Conservation (phyloP, 2,329 filamentous ascomycete genomes). For the Fusarium drepaniforme region DNA sequence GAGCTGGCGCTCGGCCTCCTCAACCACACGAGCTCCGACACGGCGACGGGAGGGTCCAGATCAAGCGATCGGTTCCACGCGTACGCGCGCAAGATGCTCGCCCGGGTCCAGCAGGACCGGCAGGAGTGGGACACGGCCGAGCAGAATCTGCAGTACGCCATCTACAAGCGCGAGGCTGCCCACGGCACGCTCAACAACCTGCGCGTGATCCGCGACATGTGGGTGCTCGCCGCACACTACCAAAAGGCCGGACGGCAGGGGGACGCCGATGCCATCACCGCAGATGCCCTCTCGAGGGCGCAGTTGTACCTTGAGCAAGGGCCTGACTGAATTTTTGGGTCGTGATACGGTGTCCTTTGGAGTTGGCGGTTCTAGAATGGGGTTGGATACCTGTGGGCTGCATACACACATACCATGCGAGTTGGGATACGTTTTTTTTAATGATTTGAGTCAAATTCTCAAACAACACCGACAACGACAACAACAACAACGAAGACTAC, state of each 20-base stretch:
- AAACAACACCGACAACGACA: not conserved
- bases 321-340: conserved; percentile 20
- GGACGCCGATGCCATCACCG: conserved; percentile 44
- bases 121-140: conserved; percentile 50
- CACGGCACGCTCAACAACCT: conserved; percentile 51
- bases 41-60: conserved; percentile 29
- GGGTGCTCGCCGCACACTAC: conserved; percentile 52
- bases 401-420: not conserved
- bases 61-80: conserved; percentile 53
- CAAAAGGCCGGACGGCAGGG: conserved; percentile 46
- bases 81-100: conserved; percentile 54
- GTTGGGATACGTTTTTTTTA: not conserved
- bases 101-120: conserved; percentile 48
- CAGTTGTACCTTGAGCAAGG: conserved; percentile 45
- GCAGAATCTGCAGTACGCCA: conserved; percentile 48
- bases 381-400: not conserved
- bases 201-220: conserved; percentile 54
- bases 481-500: not conserved
- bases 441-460: not conserved
- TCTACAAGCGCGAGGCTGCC: conserved; percentile 51
- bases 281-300: conserved; percentile 50
- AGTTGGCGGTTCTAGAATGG: not conserved
- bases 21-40: conserved; percentile 39
- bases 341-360: conserved; percentile 8
- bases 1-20: conserved; percentile 47